Evolutionary conservation across 2,329 filamentous ascomycete genomes (phyloP), one percentile per base, ranked within the genome.

Genomic region (Colletotrichum ledebouriae): DNA sequence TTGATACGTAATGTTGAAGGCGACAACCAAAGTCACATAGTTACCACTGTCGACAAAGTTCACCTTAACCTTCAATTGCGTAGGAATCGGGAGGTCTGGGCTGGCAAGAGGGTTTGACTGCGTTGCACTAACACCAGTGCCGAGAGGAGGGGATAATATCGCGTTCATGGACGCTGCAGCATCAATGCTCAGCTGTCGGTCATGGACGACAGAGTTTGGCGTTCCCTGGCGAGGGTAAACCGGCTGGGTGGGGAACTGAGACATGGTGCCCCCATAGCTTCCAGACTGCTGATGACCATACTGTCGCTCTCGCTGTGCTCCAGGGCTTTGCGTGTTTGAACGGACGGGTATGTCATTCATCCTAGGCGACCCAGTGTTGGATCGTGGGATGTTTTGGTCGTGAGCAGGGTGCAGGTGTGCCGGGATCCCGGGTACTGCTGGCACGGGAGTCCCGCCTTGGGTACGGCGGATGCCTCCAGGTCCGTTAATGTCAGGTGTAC

Each of bases 61-160:
- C 65, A 99, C 94, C 78, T 97, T 97, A 58, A 98, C 94, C 81
- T 98, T 98, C 59, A 99, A 86, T 76, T 98, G 96, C 7, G 92
- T 90, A 52, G 85, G 88, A 57, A 86, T 78, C 25, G 81, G 84
- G 73, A 87, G 75, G 25, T 94, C 76, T 78, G 78, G 82, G 73
- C 76, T 86, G 69, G 74, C 78, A 55, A 80, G 71, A 3, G 78
- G 71, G 57, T 76, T 78, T 34, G 75, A 67, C 13, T 73, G 73
- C 3, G 73, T 73, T 12, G 62, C 63, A 61, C 61, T 68, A 10
- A 68, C 57, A 46, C 73, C 71, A 25, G 78, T 81, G 29, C 80
- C 79, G 10, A 84, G 77, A 2, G 82, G 78, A 7, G 86, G 84
- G 5, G 86, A 85, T 33, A 82, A 82, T 6, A 83, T 82, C 25